Base-by-base conservation (phyloP, 2,329 filamentous ascomycete genomes). In the Diaporthe citrichinensis region DNA sequence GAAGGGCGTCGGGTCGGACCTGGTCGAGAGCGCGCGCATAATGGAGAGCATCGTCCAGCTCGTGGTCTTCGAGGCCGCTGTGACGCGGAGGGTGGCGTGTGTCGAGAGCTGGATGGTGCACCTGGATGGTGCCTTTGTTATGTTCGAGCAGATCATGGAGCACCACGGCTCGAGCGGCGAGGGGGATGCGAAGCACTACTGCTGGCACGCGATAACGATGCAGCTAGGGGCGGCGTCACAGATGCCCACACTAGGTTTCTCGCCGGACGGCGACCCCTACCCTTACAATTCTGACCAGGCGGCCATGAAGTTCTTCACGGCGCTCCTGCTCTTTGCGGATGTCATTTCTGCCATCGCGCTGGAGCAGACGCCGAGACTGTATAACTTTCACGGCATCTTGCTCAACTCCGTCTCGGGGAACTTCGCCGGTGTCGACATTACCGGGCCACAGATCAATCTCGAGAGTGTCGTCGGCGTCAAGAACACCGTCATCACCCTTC, bases 401-500 rank as follows among this genome's bases (percentile, higher is more conserved):
- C 79, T 87, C 36, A 84, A 89, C n/a, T 69, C 65, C 4, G 17
- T 55, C 31, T 55, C 46, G 2, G 65, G 65, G 1, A 41, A n/a
- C n/a, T 69, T 55, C 31, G 41, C 77, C 49, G 76, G 78, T n/a
- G 81, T 83, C 10, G 79, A 81, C 17, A 83, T 80, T 58, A 81
- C 82, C 1, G 73, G 80, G 0, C 82, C 81, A 1, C 81, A 88
- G 53, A 78, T 84, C 73, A 83, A 84, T 69, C 84, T 92, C 73
- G 86, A 88, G 67, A 86, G 88, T 44, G 87, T 90, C 67, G 81
- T 90, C 55, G 91, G 91, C 2, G 85, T 90, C 76, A 84, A 89
- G 59, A 92, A 92, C 80, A 90, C 89, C 89, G 87, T 87, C 0
- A 78, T 92, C 61, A 82, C 89, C 61, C 83, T 87, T n/a, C 86